These are phyloP conservation scores for Alternaria brassicae DNA, from an alignment of 2,329 filamentous ascomycete species.

Conservation along the genomic window DNA sequence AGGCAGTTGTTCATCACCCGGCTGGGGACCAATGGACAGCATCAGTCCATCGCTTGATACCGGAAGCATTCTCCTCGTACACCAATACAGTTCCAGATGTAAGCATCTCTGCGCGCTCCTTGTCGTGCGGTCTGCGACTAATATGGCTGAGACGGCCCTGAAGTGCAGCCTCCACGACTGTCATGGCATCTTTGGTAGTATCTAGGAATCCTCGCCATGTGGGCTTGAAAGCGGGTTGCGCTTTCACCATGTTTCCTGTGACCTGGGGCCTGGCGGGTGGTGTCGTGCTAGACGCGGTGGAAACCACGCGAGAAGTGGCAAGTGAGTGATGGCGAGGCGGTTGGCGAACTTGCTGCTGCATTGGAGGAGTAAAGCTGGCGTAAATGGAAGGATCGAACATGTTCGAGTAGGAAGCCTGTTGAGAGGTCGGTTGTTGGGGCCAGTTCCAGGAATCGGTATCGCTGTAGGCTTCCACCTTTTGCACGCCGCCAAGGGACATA, in stretches of 20 bases:
- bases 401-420: conserved; percentile 32
- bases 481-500: conserved; percentile 40
- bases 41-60: conserved; percentile 94
- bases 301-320: conserved; percentile 38
- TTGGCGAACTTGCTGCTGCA: conserved; percentile 29
- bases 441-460: conserved; percentile 44
- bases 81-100: conserved; percentile 87
- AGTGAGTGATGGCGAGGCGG: conserved; percentile 42
- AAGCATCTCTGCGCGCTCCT: conserved; percentile 79
- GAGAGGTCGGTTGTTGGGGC: conserved; percentile 36
- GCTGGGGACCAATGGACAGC: conserved; percentile 87
- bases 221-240: conserved; percentile 60
- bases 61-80: conserved; percentile 88
- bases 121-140: conserved; percentile 82
- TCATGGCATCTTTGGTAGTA: conserved; percentile 76
- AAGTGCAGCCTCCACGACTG: conserved; percentile 81
- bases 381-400: conserved; percentile 45
- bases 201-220: conserved; percentile 72
- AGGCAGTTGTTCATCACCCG: conserved; percentile 85
- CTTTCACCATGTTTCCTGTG: conserved; percentile 42
- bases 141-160: conserved; percentile 75
- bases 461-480: conserved; percentile 44
- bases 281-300: conserved; percentile 36
- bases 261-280: conserved; percentile 40
- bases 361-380: conserved; percentile 31